Base-by-base conservation (phyloP, 1,139 yeast genomes). In the Suhomyces panamericanus region DNA sequence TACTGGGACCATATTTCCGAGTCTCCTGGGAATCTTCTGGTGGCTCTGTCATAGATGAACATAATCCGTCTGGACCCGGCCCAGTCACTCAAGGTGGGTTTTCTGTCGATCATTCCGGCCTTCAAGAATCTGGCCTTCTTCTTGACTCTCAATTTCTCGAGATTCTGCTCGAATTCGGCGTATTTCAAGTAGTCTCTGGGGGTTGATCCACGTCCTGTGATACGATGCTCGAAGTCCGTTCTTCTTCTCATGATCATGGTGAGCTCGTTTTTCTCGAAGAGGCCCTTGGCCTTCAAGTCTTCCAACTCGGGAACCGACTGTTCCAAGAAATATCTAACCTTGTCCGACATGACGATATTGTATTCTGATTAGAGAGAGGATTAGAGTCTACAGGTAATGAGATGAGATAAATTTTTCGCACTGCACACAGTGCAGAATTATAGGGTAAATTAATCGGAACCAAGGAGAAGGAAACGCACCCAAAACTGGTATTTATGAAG, bases 171-270 rank as follows among this genome's bases (percentile, higher is more conserved):
- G 59, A 86, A 95, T 49, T 83, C 88, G 38, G 87, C 80, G 62
- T 93, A 95, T 54, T 79, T 78, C 48, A 89, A 61, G 60, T 83
- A 95, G 63, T 93, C 99, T 47, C 80, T 72, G 5, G 90, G 80
- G 53, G 78, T 83, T 16, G 93, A 80, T 2, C 95, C 95, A 64
- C 98, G 77, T 36, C 96, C 90, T 42, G 81, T 81, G 45, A 95
- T 80, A 50, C 96, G 72, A 64, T 93, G 96, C 66, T 95, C 99
- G 57, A 90, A 93, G 65, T 91, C 97, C 0, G 98, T 91, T 68
- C 99, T 80, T 62, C 90, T 81, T 68, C 93, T 83, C 91, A 93
- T 89, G 49, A 95, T 86, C 73, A 81, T 78, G 41, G 85, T 83
- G 54, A 90, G 82, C 64, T 95, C 99, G 57, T 80, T 78, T 58